Conservation (phyloP, 2,329 filamentous ascomycete genomes). For the Drechmeria coniospora region DNA sequence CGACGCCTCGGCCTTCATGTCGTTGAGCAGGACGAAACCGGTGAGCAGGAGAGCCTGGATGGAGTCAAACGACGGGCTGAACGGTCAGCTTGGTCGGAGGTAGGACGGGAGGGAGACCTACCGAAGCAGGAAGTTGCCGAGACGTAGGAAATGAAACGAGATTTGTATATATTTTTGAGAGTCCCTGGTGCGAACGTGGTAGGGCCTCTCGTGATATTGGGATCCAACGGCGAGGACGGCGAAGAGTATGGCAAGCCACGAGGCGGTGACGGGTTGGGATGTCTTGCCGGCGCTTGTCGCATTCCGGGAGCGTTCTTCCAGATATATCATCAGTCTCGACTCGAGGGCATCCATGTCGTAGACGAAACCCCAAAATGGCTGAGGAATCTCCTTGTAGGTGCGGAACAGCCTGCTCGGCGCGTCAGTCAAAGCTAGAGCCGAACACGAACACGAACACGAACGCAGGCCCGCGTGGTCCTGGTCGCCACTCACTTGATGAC, state of each 20-base stretch:
- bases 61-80: conserved; percentile 46
- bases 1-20: conserved; percentile 55
- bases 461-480: too few species aligned
- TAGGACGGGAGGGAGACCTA: conserved; percentile 10
- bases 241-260: conserved; percentile 52
- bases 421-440: conserved; percentile 3
- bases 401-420: conserved; percentile 36
- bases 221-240: conserved; percentile 49
- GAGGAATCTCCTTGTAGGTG: conserved; percentile 51
- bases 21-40: conserved; percentile 48
- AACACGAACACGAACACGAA: too few species aligned
- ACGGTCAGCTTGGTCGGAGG: conserved; percentile 3
- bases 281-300: conserved; percentile 29
- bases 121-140: conserved; percentile 48
- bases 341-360: conserved; percentile 52
- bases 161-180: conserved; percentile 48
- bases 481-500: conserved; percentile 44
- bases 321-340: conserved; percentile 46
- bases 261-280: conserved; percentile 40
- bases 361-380: conserved; percentile 54
- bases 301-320: conserved; percentile 46
- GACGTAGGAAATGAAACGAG: conserved; percentile 47
- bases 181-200: conserved; percentile 42
- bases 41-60: conserved; percentile 49
- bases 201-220: conserved; percentile 50